A percentile compares a stretch with the other conserved stretches of the same genome.
These are phyloP conservation scores for Tolypocladium pustulatum DNA, from an alignment of 2,329 filamentous ascomycete species.

Conservation along the genomic window DNA sequence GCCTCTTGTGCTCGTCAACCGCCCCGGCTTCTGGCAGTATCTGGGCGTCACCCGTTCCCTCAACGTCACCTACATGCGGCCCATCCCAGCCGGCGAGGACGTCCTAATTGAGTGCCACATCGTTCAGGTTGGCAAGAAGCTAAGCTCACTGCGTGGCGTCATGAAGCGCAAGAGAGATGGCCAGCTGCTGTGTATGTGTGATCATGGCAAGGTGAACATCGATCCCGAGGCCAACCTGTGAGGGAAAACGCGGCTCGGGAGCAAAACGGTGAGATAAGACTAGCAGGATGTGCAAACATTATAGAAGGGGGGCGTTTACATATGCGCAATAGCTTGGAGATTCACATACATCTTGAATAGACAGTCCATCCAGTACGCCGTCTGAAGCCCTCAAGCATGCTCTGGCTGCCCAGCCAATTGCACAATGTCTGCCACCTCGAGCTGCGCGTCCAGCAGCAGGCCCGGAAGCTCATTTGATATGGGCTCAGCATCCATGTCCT, in stretches of 20 bases:
- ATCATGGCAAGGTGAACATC: slow-evolving; percentile 55
- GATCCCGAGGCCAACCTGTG: slow-evolving; percentile 31
- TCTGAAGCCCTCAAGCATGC: neutral
- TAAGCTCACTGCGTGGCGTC: slow-evolving; percentile 42
- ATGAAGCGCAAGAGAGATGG: slow-evolving; percentile 44
- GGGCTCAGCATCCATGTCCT: slow-evolving; percentile 15
- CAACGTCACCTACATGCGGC: slow-evolving; percentile 56
- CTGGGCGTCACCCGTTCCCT: slow-evolving; percentile 57
- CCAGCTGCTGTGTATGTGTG: slow-evolving; percentile 43
- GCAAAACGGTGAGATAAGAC: neutral
- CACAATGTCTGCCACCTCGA: slow-evolving; percentile 8
- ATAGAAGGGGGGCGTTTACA: neutral
- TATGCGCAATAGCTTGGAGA: neutral
- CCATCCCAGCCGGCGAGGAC: slow-evolving; percentile 39
- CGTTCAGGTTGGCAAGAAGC: slow-evolving; percentile 43
- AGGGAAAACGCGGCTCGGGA: neutral
- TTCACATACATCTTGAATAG: neutral
- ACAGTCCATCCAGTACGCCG: neutral
- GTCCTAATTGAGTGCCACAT: slow-evolving; percentile 46
- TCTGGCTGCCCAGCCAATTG: neutral
- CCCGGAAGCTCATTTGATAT: slow-evolving; percentile 13
- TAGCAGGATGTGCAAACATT: neutral
- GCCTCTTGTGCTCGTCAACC: slow-evolving; percentile 43
- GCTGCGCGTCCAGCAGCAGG: slow-evolving; percentile 13
- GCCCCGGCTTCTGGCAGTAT: slow-evolving; percentile 48